Percentiles rank a stretch among this genome's conserved stretches.
Conservation (phyloP, 2,329 filamentous ascomycete genomes). For the Coleophoma crateriformis region DNA sequence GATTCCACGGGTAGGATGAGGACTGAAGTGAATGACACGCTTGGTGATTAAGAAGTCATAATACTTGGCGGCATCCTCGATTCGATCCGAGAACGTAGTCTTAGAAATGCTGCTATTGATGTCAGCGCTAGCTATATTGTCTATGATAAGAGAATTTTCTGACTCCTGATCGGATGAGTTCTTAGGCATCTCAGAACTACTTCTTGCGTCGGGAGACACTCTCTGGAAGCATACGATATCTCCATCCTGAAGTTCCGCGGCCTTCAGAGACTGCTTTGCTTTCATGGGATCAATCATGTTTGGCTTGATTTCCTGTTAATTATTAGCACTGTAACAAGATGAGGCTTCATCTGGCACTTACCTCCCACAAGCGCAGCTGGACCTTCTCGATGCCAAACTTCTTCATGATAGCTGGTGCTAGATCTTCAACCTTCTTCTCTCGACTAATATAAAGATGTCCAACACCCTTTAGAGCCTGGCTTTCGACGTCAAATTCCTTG, state of each 20-base stretch:
- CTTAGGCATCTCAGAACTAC: conserved; percentile 25
- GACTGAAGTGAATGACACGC: conserved; percentile 71
- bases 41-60: conserved; percentile 92
- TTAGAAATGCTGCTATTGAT: conserved; percentile 6
- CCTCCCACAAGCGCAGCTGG: conserved; percentile 71
- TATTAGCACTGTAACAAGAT: conserved; percentile 12
- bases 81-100: conserved; percentile 35
- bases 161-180: conserved; percentile 16
- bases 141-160: conserved; percentile 4
- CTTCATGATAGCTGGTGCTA: conserved; percentile 70
- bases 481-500: conserved; percentile 81
- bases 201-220: conserved; percentile 43
- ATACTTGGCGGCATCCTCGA: conserved; percentile 73
- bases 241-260: conserved; percentile 92
- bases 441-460: conserved; percentile 84
- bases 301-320: conserved; percentile 78
- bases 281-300: conserved; percentile 96
- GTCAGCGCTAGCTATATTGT: conserved; percentile 11
- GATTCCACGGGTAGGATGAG: conserved; percentile 54
- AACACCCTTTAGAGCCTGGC: conserved; percentile 69
- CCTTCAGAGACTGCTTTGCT: conserved; percentile 79
- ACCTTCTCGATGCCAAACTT: conserved; percentile 75
- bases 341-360: conserved; percentile 24
- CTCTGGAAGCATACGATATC: conserved; percentile 94
- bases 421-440: conserved; percentile 81